These are phyloP conservation scores for Candida buenavistaensis DNA, from an alignment of 1,139 yeast species.

Conservation along the genomic window DNA sequence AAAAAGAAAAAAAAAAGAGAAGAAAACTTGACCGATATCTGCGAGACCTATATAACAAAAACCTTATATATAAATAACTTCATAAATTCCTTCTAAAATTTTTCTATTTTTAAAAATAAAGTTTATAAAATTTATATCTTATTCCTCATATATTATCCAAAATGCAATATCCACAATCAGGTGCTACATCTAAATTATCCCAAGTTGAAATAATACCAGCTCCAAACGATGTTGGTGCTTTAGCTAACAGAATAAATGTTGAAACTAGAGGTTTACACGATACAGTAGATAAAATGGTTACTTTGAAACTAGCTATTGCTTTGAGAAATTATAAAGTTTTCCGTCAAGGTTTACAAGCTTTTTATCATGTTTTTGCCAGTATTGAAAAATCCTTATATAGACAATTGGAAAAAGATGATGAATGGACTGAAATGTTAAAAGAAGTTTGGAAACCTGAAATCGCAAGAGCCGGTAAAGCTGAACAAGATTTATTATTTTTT, in stretches of 20 bases:
- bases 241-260: slow-evolving; percentile 74
- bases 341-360: slow-evolving; percentile 78
- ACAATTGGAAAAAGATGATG: slow-evolving; percentile 45
- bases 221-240: slow-evolving; percentile 74
- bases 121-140: background rate
- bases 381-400: slow-evolving; percentile 58
- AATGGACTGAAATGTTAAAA: slow-evolving; percentile 44
- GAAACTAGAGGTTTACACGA: slow-evolving; percentile 69
- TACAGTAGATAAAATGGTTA: slow-evolving; percentile 66
- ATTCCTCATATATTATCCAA: background rate
- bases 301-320: slow-evolving; percentile 72
- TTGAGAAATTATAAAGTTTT: slow-evolving; percentile 72
- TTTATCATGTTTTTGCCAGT: slow-evolving; percentile 71
- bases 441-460: slow-evolving; percentile 73
- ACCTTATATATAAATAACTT: slow-evolving; percentile 1
- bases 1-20: background rate
- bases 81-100: background rate
- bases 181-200: slow-evolving; percentile 40
- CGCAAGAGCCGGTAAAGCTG: slow-evolving; percentile 58
- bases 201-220: slow-evolving; percentile 69
- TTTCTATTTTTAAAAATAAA: background rate
- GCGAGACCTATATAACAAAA: slow-evolving; percentile 1
- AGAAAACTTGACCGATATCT: slow-evolving; percentile 3
- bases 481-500: slow-evolving; percentile 66
- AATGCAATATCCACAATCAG: slow-evolving; percentile 20